These are phyloP conservation scores for Fagopyrum homotropicum DNA, from an alignment of 148 eudicot species.

Conservation along the genomic window DNA sequence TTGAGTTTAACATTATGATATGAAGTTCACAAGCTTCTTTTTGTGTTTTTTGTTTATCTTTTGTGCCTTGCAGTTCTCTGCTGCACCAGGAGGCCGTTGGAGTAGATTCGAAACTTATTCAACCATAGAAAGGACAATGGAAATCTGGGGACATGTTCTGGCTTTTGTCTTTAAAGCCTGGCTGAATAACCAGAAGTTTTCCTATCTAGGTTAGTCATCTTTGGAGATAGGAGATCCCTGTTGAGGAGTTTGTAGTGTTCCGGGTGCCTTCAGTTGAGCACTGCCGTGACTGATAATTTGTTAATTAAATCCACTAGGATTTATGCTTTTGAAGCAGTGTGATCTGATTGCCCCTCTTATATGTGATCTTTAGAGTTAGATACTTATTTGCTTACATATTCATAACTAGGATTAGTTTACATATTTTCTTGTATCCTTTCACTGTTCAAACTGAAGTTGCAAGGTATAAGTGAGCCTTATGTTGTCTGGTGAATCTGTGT, in stretches of 20 bases:
- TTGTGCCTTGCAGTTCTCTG: conserved; percentile 63
- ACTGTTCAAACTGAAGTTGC: not conserved
- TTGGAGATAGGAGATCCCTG: not conserved
- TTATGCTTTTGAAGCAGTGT: not conserved
- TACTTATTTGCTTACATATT: not conserved
- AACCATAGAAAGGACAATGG: conserved; percentile 89
- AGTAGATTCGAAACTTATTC: conserved; percentile 91
- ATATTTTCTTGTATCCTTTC: not conserved
- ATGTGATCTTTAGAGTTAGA: not conserved
- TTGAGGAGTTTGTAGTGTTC: no score
- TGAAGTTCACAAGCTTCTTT: not conserved
- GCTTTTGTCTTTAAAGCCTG: conserved; percentile 67
- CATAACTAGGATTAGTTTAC: not conserved
- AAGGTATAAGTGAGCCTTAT: not conserved
- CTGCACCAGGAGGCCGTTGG: conserved; percentile 98
- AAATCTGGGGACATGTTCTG: conserved; percentile 90
- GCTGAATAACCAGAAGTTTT: conserved; percentile 82
- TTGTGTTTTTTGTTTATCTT: not conserved
- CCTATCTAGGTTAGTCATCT: conserved; percentile 63
- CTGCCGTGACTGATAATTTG: not conserved
- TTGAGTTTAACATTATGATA: not conserved
- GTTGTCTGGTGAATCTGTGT: not conserved
- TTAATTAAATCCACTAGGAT: not conserved
- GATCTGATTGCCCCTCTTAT: not conserved
- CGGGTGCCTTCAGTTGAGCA: not conserved